Evolutionary conservation across 768 basidiomycete genomes (phyloP).

Genomic region (Gyrodon lividus): DNA sequence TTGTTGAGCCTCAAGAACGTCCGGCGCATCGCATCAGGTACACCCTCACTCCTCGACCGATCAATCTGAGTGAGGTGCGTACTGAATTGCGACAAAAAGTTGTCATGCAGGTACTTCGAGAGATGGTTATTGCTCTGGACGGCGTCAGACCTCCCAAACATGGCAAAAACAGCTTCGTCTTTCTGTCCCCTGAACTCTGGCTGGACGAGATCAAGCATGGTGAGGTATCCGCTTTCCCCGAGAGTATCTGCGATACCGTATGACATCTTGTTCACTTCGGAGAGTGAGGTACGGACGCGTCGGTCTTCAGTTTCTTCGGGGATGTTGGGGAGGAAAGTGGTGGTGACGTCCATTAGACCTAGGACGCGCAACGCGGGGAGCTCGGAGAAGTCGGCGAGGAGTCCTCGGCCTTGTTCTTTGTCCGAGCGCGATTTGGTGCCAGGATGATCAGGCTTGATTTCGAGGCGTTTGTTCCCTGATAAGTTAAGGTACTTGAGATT

Average conservation of each 20-base stretch:
- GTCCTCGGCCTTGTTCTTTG: constrained; percentile 31
- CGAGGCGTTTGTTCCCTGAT: constrained; percentile 94
- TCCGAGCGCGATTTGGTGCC: constrained; percentile 30
- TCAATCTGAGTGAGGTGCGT: constrained; percentile 50
- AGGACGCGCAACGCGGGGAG: constrained; percentile 83
- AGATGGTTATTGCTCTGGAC: constrained; percentile 61
- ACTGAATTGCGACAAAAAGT: constrained; percentile 65
- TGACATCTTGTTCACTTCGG: constrained; percentile 86
- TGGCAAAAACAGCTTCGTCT: constrained; percentile 89
- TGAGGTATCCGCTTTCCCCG: constrained; percentile 74
- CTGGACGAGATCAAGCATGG: constrained; percentile 91
- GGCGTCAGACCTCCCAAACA: constrained; percentile 81
- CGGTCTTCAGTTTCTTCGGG: constrained; percentile 86
- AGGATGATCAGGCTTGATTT: constrained; percentile 77
- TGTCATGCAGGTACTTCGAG: constrained; percentile 82
- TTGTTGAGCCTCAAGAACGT: constrained; percentile 89
- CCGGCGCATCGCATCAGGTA: constrained; percentile 77
- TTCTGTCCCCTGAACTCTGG: constrained; percentile 74
- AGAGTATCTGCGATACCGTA: constrained; percentile 96
- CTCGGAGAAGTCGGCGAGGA: constrained; percentile 82
- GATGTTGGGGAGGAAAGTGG: constrained; percentile 59
- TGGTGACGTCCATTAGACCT: constrained; percentile 96
- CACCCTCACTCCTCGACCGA: constrained; percentile 44
- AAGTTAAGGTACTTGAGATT: constrained; percentile 92
- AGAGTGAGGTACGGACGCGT: constrained; percentile 87